These are phyloP conservation scores for Myriosclerotinia scirpicola DNA, from an alignment of 2,329 filamentous ascomycete species.

Conservation along the genomic window DNA sequence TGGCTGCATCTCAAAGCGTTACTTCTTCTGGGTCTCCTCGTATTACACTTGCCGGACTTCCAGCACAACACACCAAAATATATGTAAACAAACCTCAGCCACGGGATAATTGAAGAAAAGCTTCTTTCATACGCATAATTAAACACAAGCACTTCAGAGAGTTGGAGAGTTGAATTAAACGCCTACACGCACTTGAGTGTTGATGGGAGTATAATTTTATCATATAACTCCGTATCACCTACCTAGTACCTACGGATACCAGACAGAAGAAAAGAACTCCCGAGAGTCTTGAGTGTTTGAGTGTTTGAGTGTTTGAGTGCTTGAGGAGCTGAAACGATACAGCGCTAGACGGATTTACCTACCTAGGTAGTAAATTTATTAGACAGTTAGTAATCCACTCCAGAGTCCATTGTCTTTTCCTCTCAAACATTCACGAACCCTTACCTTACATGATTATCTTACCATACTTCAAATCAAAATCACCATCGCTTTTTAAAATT, in stretches of 20 bases:
- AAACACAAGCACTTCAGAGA: too few species aligned
- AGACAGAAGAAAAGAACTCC: background rate
- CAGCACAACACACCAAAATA: background rate
- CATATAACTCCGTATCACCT: too few species aligned
- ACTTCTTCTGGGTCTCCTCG: conserved; percentile 5
- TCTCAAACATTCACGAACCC: too few species aligned
- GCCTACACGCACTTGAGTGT: too few species aligned
- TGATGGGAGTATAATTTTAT: too few species aligned
- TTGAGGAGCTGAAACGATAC: background rate
- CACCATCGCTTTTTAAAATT: background rate
- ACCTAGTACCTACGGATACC: background rate
- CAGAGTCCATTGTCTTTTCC: too few species aligned
- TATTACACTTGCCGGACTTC: conserved; percentile 8
- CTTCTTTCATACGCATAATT: too few species aligned
- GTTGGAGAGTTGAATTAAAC: too few species aligned
- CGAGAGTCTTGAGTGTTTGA: background rate
- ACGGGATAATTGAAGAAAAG: background rate
- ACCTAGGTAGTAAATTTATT: too few species aligned
- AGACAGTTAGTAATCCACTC: too few species aligned
- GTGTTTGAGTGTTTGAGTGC: background rate
- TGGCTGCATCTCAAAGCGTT: background rate
- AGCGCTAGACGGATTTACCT: too few species aligned
- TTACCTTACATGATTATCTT: too few species aligned
- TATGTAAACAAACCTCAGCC: conserved; percentile 16
- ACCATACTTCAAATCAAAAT: background rate